These are phyloP conservation scores for Hanseniaspora clermontiae DNA, from an alignment of 805 yeast species.

Conservation along the genomic window DNA sequence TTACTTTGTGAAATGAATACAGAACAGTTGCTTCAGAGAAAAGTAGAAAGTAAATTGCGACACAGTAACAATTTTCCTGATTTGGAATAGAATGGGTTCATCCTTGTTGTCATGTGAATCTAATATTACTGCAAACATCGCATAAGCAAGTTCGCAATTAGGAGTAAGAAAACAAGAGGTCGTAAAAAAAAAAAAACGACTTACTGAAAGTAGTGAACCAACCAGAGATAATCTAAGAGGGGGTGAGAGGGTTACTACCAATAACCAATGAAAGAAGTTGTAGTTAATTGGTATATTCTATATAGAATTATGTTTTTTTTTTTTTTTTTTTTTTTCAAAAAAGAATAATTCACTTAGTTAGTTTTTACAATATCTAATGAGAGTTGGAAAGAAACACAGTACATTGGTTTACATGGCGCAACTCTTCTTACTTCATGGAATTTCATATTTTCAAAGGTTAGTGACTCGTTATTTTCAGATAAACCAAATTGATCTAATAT, in stretches of 20 bases:
- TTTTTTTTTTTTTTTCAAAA: slow-evolving; percentile 27
- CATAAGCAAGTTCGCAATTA: background rate
- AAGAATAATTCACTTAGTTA: background rate
- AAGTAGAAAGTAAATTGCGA: no score
- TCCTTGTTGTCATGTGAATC: no score
- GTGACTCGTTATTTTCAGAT: slow-evolving; percentile 33
- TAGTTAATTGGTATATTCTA: background rate
- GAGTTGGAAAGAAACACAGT: slow-evolving; percentile 64
- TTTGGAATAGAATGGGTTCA: background rate
- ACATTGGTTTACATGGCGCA: slow-evolving; percentile 96
- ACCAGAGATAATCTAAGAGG: no score
- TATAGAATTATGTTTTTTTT: slow-evolving; percentile 25
- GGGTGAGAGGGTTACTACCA: no score
- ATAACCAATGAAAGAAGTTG: no score
- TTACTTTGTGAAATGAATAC: background rate
- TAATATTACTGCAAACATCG: background rate
- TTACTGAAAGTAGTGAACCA: no score
- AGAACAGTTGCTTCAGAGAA: no score
- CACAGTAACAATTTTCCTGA: background rate
- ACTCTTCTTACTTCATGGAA: slow-evolving; percentile 87
- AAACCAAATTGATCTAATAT: slow-evolving; percentile 34
- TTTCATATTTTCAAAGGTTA: slow-evolving; percentile 35
- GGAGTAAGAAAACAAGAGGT: no score
- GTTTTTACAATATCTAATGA: slow-evolving; percentile 34
- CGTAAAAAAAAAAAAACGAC: background rate